Base-by-base conservation (phyloP, 148 eudicot genomes). In the Suaeda aralocaspica region DNA sequence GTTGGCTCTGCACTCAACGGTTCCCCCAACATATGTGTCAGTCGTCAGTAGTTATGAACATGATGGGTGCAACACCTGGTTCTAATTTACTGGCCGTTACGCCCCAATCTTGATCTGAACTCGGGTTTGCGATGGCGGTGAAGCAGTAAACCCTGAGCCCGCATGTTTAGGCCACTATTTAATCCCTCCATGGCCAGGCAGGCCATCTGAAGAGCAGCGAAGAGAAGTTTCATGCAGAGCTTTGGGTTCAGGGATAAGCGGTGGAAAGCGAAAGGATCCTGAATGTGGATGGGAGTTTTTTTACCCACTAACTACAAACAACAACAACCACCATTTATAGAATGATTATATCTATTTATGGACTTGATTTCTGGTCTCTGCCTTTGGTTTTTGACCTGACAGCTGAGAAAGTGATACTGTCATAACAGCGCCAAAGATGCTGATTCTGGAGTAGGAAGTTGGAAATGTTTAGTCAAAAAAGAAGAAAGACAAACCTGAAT, bases 251-350 rank as follows among this genome's bases (percentile, higher is more conserved):
- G 86, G 83, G 49, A 26, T 59, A 28, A 79, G 79, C 44, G 77
- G 82, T 39, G 90, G 78, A 49, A 94, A 91, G 73, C 81, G 96
- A 22, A 91, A 90, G 84, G 98, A 93, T 74, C 91, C 90, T 3
- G 95, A 93, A 9, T 79, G 80, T 26, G 89, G 96, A 41, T 87
- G 94, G 90, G 94, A 92, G 26, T 39, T 78, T 14, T 86, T 51
- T 69, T n/a, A n/a, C 83, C 84, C 9, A 72, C 76, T 19, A 83
- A 73, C 83, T 74, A 78, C 80, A 86, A 82, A 65, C 94, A 82
- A 51, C 87, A 84, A 62, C 85, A 76, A 57, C 96, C 96, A 51
- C 88, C 91, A 88, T 81, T 82, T 85, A 78, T 85, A 87, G 84
- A 71, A 76, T 75, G 64, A 36, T 65, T 59, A n/a, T n/a, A 44